These are phyloP conservation scores for Ambrosiella xylebori DNA, from an alignment of 2,329 filamentous ascomycete genomes.

Conservation along the genomic window DNA sequence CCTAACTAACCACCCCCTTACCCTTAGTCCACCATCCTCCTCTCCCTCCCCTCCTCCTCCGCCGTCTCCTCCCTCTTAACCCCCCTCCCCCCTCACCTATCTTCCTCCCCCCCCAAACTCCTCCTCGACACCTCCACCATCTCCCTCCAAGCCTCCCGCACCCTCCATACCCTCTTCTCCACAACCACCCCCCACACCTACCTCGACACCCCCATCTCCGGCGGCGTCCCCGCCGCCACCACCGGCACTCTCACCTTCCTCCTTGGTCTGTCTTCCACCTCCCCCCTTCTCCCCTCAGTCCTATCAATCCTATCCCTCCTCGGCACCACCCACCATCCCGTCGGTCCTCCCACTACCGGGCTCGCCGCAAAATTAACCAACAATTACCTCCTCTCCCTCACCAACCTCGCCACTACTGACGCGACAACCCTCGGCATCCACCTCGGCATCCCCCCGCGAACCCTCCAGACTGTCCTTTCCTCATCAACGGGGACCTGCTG, in stretches of 20 bases:
- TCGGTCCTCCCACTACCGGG: slow-evolving; percentile 69
- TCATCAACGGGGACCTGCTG: slow-evolving; percentile 88
- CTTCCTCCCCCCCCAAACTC: slow-evolving; percentile 41
- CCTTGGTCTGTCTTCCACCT: slow-evolving; percentile 52
- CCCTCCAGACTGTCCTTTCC: slow-evolving; percentile 49
- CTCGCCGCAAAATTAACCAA: slow-evolving; percentile 89
- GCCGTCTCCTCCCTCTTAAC: slow-evolving; percentile 75
- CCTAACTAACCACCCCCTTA: background rate
- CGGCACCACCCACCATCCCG: slow-evolving; percentile 73
- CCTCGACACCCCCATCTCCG: slow-evolving; percentile 92
- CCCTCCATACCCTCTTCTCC: slow-evolving; percentile 52
- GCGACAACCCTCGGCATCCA: slow-evolving; percentile 45
- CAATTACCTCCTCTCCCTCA: slow-evolving; percentile 88
- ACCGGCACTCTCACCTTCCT: slow-evolving; percentile 90
- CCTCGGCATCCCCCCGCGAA: slow-evolving; percentile 42
- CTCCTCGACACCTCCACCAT: slow-evolving; percentile 98
- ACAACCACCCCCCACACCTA: slow-evolving; percentile 54
- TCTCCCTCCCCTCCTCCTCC: slow-evolving; percentile 72
- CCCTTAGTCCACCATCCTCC: slow-evolving; percentile 63
- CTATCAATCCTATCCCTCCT: slow-evolving; percentile 59
- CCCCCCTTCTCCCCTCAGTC: slow-evolving; percentile 39
- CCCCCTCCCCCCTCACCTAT: slow-evolving; percentile 46
- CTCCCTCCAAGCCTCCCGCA: slow-evolving; percentile 67
- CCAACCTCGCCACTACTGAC: slow-evolving; percentile 60
- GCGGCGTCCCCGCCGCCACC: slow-evolving; percentile 77